Conservation (phyloP, 192 early-diverging fungal genomes). For the Linnemannia schmuckeri region DNA sequence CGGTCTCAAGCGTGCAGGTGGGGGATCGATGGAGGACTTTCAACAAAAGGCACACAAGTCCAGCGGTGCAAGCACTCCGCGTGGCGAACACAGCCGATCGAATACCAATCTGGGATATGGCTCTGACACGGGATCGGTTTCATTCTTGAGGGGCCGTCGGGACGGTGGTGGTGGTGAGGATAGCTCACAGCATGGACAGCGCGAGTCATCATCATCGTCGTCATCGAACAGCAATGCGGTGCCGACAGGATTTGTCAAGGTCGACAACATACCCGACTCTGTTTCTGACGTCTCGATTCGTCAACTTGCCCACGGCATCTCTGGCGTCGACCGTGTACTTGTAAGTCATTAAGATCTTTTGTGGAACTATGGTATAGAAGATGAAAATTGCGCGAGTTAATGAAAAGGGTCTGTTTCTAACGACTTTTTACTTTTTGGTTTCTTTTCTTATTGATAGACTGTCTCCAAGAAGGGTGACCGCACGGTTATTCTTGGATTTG, state of each 20-base stretch:
- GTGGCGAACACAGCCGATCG: constrained; percentile 18
- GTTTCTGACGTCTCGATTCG: constrained; percentile 34
- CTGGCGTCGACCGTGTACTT: constrained; percentile 43
- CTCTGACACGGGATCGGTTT: constrained; percentile 25
- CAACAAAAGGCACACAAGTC: constrained; percentile 33
- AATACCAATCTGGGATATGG: constrained; percentile 4
- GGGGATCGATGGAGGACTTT: constrained; percentile 3
- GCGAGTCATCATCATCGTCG: neutral
- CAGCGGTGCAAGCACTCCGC: constrained; percentile 20
- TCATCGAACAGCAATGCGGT: neutral
- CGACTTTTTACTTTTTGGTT: neutral
- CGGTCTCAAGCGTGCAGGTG: constrained; percentile 31
- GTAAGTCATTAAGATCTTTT: constrained; percentile 16
- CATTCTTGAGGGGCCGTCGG: constrained; percentile 30
- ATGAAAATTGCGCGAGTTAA: neutral
- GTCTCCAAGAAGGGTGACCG: constrained; percentile 34
- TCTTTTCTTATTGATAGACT: constrained; percentile 11
- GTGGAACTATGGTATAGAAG: too few species aligned
- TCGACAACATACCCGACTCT: constrained; percentile 42
- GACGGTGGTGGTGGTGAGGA: neutral
- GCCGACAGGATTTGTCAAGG: constrained; percentile 36
- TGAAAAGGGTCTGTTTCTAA: neutral
- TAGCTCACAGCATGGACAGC: neutral
- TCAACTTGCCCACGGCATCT: constrained; percentile 30
- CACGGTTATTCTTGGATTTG: constrained; percentile 37